Conservation (phyloP, 2,329 filamentous ascomycete species). For the Parafenestella ontariensis region DNA sequence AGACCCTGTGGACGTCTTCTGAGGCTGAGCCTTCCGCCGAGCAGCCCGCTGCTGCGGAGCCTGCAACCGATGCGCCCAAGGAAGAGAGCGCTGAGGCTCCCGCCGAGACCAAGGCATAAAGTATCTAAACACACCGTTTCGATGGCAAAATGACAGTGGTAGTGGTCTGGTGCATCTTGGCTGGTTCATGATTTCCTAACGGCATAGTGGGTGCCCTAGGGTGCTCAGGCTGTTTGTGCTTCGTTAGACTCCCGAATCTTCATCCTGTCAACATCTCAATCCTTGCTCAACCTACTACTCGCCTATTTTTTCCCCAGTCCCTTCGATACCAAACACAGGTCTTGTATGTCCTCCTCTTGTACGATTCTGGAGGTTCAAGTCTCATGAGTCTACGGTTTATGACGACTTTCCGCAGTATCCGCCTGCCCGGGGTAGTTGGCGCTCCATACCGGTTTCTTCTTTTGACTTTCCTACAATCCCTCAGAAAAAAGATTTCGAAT, state of each 20-base stretch:
- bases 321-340: constrained; percentile 6
- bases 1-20: constrained; percentile 99
- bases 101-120: constrained; percentile 69
- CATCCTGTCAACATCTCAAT: constrained; percentile 42
- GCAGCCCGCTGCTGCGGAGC: constrained; percentile 60
- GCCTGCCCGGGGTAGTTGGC: too few species aligned
- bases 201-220: constrained; percentile 42
- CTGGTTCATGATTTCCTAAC: constrained; percentile 38
- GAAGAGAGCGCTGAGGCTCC: constrained; percentile 50
- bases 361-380: constrained; percentile 20
- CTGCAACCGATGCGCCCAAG: constrained; percentile 61
- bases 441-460: too few species aligned
- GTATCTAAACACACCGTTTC: constrained; percentile 20
- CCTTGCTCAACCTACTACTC: constrained; percentile 6
- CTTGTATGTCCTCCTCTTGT: constrained; percentile 12
- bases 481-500: constrained; percentile 29
- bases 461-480: constrained; percentile 25
- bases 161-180: constrained; percentile 44
- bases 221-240: constrained; percentile 42
- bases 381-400: constrained; percentile 29
- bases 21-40: constrained; percentile 84
- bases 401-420: constrained; percentile 6
- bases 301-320: constrained; percentile 6
- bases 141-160: constrained; percentile 44
- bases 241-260: constrained; percentile 50